Evolutionary conservation across 2,329 filamentous ascomycete genomes (phyloP).

Genomic region (Periglandula ipomoeae): DNA sequence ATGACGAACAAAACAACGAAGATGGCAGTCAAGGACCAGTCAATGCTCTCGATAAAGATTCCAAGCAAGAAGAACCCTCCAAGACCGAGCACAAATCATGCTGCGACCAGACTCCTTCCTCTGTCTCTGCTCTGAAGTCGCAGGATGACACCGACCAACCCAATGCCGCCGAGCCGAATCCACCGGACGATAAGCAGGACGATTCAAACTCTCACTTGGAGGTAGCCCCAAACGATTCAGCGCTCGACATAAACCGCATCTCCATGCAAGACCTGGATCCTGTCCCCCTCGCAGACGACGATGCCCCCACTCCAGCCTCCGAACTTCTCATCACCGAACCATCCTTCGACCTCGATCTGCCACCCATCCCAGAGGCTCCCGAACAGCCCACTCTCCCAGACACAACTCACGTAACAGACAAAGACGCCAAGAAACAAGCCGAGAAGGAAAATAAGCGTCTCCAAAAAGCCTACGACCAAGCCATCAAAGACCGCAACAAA

Average conservation of each 20-base stretch:
- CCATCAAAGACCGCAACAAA: conserved; percentile 57
- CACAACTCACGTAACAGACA: conserved; percentile 49
- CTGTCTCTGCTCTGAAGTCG: too few species aligned
- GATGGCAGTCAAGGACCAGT: too few species aligned
- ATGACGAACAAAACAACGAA: background rate
- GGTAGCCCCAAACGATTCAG: background rate
- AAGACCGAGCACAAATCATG: too few species aligned
- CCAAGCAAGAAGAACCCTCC: too few species aligned
- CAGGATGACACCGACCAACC: too few species aligned
- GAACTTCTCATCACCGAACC: background rate
- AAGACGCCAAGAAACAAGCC: conserved; percentile 55
- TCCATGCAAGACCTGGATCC: conserved; percentile 30
- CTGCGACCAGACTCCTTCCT: too few species aligned
- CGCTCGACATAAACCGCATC: conserved; percentile 11
- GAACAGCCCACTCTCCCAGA: conserved; percentile 38
- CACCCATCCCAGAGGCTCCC: conserved; percentile 41
- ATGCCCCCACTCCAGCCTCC: background rate
- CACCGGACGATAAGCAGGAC: background rate
- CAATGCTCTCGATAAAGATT: too few species aligned
- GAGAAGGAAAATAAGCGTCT: conserved; percentile 57
- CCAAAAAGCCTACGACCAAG: conserved; percentile 56
- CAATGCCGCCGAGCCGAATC: background rate
- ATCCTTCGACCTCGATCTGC: conserved; percentile 21
- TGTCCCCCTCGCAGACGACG: conserved; percentile 20
- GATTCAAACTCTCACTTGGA: background rate